Evolutionary conservation across 768 basidiomycete species (phyloP), one percentile per base, ranked within the genome.

Genomic region (Calvatia gigantea): DNA sequence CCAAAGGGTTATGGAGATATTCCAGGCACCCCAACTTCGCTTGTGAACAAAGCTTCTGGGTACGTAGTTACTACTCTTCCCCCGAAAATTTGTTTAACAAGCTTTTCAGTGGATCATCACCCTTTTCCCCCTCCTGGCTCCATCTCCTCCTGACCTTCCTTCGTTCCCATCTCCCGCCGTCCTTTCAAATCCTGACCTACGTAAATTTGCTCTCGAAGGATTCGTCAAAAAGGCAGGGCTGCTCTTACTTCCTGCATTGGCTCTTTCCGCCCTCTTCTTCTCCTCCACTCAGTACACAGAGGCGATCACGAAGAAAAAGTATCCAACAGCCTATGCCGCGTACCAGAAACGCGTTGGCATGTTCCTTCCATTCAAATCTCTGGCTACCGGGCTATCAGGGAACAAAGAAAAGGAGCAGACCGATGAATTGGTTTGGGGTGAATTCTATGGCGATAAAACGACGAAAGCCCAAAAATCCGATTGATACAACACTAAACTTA

Each of bases 11-110:
- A 6, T 98, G 91, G 90, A 80, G 83, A 1, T 95, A 85, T 77
- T 84, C 83, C 2, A 76, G 96, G 14, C 96, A 98, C 69, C 94
- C 96, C 32, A 98, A 98, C 69, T 95, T 93, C 67, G 72, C 86
- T 1, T 94, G 90, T 67, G 96, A 98, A 68, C 94, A 95, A 68
- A 69, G 73, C 14, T 93, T 95, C 71, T 95, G 88, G 88, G 87
- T 89, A 60, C 38, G 83, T 73, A 14, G 4, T 55, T 35, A 15
- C 12, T 25, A 42, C 37, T 46, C 37, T 23, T 45, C 14, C 43
- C 52, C 43, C 21, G 56, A 27, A 21, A 6, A 23, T 47, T 28
- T 54, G 28, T 43, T 6, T 25, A 25, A 28, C 31, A 47, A 43
- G 27, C 0, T 46, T 38, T 39, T 6, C 61, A 90, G 89, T 77